Evolutionary conservation across 164 flowering plant genomes (phyloP), one percentile per base, ranked within the genome.

Genomic region (Chloranthus sessilifolius): DNA sequence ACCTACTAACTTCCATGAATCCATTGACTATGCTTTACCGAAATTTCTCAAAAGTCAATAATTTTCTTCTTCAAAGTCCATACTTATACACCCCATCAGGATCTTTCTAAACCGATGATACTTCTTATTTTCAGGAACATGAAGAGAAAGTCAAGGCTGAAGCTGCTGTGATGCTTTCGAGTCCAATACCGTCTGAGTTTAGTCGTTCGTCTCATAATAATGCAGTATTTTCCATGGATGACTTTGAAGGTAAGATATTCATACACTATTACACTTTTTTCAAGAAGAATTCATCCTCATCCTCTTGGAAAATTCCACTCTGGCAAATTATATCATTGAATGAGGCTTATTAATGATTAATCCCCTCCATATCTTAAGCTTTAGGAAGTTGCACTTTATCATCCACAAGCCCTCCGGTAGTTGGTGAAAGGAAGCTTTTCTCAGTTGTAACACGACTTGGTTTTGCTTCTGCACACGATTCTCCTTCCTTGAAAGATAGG

Each of bases 361-460:
- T 45, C 7, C n/a, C 49, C 33, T 29, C 7, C 14, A 26, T 9
- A n/a, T n/a, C n/a, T n/a, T n/a, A n/a, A 92, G 99, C 95, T 33
- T 65, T 92, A 55, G 96, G 94, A 65, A 73, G 56, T 62, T 52
- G 87, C 47, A 8, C 72, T 3, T 43, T 53, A 10, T 22, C 69
- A 55, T 78, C 99, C 56, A 65, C 83, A 22, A 78, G 88, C 54
- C 85, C 95, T 49, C 85, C 91, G 7, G 37, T 55, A 3, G 26
- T 31, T 12, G 82, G 75, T 33, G 89, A 68, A 53, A 72, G 91
- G 63, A 74, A 59, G 31, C 62, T 66, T 35, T 92, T 88, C 72
- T 86, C 99, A 52, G 79, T 56, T 59, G 99, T 94, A 17, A 73
- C 97, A 3, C 81, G 79, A 60, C 79, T 94, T 33, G 99, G 97